These are phyloP conservation scores for Pythium vanterpoolii DNA, from an alignment of 352 stramenopile genomes.

Conservation along the genomic window DNA sequence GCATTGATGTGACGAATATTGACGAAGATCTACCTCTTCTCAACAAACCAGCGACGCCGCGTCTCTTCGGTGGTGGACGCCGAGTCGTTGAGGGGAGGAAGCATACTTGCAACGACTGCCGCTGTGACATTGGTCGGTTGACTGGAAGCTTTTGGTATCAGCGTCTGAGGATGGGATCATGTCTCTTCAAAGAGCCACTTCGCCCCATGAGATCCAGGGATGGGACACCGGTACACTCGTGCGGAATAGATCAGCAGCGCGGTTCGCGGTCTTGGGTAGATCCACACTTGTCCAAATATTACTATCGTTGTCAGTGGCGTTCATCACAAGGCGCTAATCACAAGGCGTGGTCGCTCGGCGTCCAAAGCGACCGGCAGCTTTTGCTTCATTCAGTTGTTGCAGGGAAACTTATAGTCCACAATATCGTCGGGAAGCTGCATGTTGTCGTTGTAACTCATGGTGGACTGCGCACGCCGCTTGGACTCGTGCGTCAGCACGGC, in stretches of 20 bases:
- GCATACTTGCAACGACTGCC: too few relatives aligned
- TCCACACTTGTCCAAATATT: background rate
- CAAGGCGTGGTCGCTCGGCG: background rate
- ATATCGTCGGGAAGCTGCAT: slow-evolving; percentile 2
- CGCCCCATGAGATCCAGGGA: background rate
- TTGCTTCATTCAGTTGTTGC: slow-evolving; percentile 9
- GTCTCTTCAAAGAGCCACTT: too few relatives aligned
- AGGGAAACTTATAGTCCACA: background rate
- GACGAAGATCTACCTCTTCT: too few relatives aligned
- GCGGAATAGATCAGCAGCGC: slow-evolving; percentile 13
- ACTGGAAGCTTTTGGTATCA: too few relatives aligned
- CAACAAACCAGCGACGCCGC: too few relatives aligned
- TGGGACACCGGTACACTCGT: background rate
- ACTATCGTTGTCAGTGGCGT: slow-evolving; percentile 1
- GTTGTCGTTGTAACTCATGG: background rate
- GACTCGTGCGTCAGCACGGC: background rate
- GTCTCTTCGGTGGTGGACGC: too few relatives aligned
- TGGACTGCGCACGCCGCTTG: background rate
- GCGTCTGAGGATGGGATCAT: too few relatives aligned
- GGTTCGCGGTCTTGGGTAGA: slow-evolving; percentile 9
- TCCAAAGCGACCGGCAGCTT: slow-evolving; percentile 5
- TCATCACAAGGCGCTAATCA: slow-evolving; percentile 8
- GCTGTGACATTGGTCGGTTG: too few relatives aligned
- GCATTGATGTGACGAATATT: too few relatives aligned
- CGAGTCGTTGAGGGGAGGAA: too few relatives aligned